These are phyloP conservation scores for Pyrenula massariospora DNA, from an alignment of 495 filamentous ascomycete species.

Conservation along the genomic window DNA sequence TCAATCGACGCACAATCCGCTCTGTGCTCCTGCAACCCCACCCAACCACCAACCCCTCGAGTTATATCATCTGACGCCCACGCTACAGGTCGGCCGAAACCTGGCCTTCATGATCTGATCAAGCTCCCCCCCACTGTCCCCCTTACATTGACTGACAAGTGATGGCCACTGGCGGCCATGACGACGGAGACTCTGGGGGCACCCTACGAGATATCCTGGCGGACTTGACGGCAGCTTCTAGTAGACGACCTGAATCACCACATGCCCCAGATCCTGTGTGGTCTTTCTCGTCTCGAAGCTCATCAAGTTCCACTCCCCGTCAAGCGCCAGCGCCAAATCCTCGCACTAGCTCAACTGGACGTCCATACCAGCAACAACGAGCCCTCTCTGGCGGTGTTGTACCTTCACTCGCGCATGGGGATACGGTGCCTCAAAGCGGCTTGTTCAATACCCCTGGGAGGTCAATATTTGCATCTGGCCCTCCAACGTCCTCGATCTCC, in stretches of 20 bases:
- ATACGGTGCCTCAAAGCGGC: constrained; percentile 7
- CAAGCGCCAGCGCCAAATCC: not conserved
- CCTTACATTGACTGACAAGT: not conserved
- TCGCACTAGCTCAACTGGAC: not conserved
- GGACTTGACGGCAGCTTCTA: not conserved
- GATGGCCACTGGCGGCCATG: not conserved
- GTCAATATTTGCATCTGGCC: constrained; percentile 25
- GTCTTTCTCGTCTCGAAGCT: not conserved
- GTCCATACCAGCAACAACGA: not conserved
- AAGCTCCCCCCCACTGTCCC: not conserved
- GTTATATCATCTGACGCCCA: not conserved
- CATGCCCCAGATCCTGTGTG: not conserved
- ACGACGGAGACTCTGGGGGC: not conserved
- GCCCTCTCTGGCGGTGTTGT: not conserved
- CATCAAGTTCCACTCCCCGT: not conserved
- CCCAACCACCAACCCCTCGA: not conserved
- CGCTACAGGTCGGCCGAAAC: not conserved
- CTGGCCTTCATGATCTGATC: not conserved
- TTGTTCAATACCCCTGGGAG: constrained; percentile 20
- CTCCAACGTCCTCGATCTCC: constrained; percentile 21
- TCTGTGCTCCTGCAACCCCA: not conserved
- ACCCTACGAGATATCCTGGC: constrained; percentile 1
- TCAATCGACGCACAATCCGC: no score
- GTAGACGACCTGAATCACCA: not conserved
- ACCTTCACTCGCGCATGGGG: not conserved